These are phyloP conservation scores for Cytospora piceae DNA, from an alignment of 2,329 filamentous ascomycete species.

Conservation along the genomic window DNA sequence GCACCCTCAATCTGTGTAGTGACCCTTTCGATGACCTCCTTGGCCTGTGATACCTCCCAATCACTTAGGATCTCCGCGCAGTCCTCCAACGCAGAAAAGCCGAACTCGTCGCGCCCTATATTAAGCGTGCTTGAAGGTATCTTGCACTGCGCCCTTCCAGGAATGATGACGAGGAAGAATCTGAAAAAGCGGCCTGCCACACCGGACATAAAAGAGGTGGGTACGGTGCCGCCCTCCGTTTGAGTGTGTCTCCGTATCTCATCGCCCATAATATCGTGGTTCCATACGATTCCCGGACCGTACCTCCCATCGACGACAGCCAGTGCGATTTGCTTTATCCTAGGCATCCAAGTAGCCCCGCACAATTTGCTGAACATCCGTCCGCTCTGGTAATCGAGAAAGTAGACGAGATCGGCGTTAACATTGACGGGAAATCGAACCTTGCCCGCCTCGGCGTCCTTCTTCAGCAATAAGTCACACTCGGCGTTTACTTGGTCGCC, in stretches of 20 bases:
- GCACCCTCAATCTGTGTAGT: background rate
- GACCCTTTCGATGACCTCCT: background rate
- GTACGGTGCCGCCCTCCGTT: background rate
- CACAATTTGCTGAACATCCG: background rate
- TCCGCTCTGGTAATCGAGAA: background rate
- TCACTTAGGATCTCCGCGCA: background rate
- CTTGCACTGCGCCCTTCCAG: background rate
- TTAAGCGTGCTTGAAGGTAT: background rate
- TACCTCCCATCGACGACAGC: background rate
- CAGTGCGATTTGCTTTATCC: background rate
- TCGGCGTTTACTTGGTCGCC: background rate
- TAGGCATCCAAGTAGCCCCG: background rate
- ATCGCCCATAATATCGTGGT: background rate
- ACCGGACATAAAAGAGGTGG: background rate
- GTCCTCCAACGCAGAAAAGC: background rate
- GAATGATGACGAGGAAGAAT: background rate
- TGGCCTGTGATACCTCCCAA: background rate
- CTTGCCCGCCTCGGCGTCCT: background rate
- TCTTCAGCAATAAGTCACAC: background rate
- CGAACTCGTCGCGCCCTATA: background rate
- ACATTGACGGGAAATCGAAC: background rate
- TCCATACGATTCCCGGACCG: background rate
- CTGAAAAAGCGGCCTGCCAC: background rate
- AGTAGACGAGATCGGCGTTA: background rate
- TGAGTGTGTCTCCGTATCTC: background rate